Base-by-base conservation (phyloP, 2,329 filamentous ascomycete species). In the Penicillium freii region DNA sequence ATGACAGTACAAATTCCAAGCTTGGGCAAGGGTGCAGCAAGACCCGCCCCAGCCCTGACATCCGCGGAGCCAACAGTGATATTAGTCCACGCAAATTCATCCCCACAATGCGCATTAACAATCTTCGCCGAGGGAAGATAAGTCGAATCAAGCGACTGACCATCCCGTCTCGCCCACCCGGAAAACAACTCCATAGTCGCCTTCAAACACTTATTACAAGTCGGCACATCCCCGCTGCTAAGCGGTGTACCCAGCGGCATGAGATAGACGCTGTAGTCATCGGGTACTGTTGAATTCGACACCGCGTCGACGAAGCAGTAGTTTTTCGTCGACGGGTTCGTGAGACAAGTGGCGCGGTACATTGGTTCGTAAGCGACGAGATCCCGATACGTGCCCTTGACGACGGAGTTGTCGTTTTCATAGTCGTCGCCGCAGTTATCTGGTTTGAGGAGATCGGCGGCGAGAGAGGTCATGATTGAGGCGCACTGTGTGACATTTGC, bases 271-370 rank as follows among this genome's bases (percentile, higher is more conserved):
- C 92, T 93, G 34, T 85, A 83, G 71, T 94, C 88, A 33, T 86
- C 84, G 0, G 89, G 80, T 9, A 84, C 87, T 23, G 84, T 83
- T 6, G 78, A 72, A 75, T 96, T 96, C 47, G 89, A 91, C 59
- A 92, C 86, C 49, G 93, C 91, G 65, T 90, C 88, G 63, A 90
- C 90, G 73, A 91, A 97, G 78, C 83, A 80, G 79, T 93, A 97
- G 63, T 86, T 83, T 50, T 81, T 81, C 1, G 86, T 86, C 0
- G 79, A 75, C 0, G 84, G 80, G 69, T 90, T 84, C 59, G 85
- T 86, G 21, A 96, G 82, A 71, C 94, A 99, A 7, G 88, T 88
- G 3, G 91, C 91, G 48, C 85, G 82, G 77, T 93, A 96, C 31
- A 96, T 77, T 29, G 88, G 83, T 61, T 87, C 80, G 76, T 97